Evolutionary conservation across 2,329 filamentous ascomycete genomes (phyloP).

Genomic region (Ustulina deusta): DNA sequence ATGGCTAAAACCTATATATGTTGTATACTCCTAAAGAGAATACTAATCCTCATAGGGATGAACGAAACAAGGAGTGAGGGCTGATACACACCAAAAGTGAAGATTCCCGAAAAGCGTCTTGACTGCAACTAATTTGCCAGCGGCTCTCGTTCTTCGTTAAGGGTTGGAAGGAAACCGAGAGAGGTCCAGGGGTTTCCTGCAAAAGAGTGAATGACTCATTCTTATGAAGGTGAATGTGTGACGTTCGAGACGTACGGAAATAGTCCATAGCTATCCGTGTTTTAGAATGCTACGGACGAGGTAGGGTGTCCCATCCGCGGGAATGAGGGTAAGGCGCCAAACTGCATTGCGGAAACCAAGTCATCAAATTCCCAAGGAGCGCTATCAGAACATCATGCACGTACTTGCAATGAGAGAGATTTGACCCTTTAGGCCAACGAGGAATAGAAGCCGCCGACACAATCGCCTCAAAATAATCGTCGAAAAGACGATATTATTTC

Average conservation of each 20-base stretch:
- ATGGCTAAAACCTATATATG: slow-evolving; percentile 23
- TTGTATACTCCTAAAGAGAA: slow-evolving; percentile 10
- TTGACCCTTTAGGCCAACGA: slow-evolving; percentile 6
- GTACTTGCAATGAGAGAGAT: slow-evolving; percentile 42
- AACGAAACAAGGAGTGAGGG: slow-evolving; percentile 40
- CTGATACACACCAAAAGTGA: slow-evolving; percentile 47
- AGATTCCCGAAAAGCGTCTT: slow-evolving; percentile 30
- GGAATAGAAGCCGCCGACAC: slow-evolving; percentile 10
- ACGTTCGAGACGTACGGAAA: slow-evolving; percentile 38
- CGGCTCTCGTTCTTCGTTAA: slow-evolving; percentile 19
- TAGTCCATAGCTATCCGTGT: slow-evolving; percentile 20
- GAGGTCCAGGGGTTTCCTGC: slow-evolving; percentile 29
- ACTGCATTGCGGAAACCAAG: slow-evolving; percentile 44
- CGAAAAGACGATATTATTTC: background rate
- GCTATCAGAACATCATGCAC: slow-evolving; percentile 46
- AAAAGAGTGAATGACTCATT: slow-evolving; percentile 40
- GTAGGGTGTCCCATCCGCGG: slow-evolving; percentile 13
- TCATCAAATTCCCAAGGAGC: slow-evolving; percentile 47
- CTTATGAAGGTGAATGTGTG: slow-evolving; percentile 27
- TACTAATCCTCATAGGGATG: slow-evolving; percentile 18
- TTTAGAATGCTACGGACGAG: slow-evolving; percentile 8
- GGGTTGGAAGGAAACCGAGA: slow-evolving; percentile 22
- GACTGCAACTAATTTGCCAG: slow-evolving; percentile 17
- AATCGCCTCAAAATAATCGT: slow-evolving; percentile 16
- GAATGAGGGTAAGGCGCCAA: slow-evolving; percentile 28